Evolutionary conservation across 768 basidiomycete species (phyloP), one percentile per base, ranked within the genome.

Genomic region (Inosperma sp.): DNA sequence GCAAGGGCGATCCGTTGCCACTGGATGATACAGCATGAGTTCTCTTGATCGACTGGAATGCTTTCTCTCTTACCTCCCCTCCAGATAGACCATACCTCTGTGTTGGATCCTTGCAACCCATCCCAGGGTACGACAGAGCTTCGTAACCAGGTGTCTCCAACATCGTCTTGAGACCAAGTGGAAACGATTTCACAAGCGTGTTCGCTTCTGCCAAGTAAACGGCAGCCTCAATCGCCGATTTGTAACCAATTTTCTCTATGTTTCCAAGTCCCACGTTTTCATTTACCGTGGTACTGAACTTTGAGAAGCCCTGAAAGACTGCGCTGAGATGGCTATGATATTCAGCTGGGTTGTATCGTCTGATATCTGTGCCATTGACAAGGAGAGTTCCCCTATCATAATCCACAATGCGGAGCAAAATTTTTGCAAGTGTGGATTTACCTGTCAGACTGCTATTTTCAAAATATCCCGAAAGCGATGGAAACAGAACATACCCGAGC

Each of bases 181-280:
- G n/a, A n/a, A 91, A 70, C 47, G 79, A 72, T 41, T 79, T 72
- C 30, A 89, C 78, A 30, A 93, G 69, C n/a, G 68, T 67, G 47
- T 80, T n/a, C n/a, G n/a, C n/a, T n/a, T n/a, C n/a, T n/a, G n/a
- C n/a, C n/a, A n/a, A n/a, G n/a, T n/a, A n/a, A 33, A 91, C 67
- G 16, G 90, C 90, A 16, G 70, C 67, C 51, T 78, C 71, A 46
- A 93, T 73, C 10, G 80, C 78, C 3, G 71, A 66, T 12, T 74
- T 73, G 42, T 79, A 76, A 30, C 74, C 69, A 55, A 91, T 66
- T 56, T 81, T 77, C 9, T 78, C 77, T 17, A 92, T 78, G 57
- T 77, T 79, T n/a, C 92, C 91, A 5, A 93, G 70, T 17, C 90
- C 92, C 22, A 92, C 82, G 62, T 94, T 94, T 63, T 91, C 87